Evolutionary conservation across 306 rosid genomes (phyloP).

Genomic region (Prunus davidiana): DNA sequence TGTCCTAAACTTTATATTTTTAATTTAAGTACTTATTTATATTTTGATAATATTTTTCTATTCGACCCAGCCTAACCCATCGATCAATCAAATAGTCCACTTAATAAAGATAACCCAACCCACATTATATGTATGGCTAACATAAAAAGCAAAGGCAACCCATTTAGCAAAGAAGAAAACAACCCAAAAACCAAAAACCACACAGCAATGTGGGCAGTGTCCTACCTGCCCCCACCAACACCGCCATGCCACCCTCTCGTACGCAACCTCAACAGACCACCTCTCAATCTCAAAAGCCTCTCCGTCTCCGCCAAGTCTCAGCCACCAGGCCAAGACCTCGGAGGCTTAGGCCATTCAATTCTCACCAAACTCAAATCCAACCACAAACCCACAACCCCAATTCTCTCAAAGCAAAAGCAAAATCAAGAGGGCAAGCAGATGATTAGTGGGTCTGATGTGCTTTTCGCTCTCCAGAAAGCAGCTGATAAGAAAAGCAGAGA

Average conservation of each 20-base stretch:
- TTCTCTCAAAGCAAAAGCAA: conserved; percentile 1
- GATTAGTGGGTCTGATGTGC: conserved; percentile 59
- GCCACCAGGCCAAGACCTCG: conserved; percentile 26
- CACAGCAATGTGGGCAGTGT: conserved; percentile 29
- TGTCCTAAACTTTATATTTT: too few relatives aligned
- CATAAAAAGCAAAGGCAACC: background rate
- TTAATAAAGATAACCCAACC: background rate
- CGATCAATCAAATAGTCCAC: too few relatives aligned
- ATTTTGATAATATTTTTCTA: too few relatives aligned
- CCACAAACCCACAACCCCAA: conserved; percentile 11
- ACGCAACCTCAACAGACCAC: conserved; percentile 23
- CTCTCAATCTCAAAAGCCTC: background rate
- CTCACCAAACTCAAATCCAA: conserved; percentile 24
- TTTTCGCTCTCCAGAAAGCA: conserved; percentile 66
- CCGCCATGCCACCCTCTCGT: conserved; percentile 12
- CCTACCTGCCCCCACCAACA: conserved; percentile 5
- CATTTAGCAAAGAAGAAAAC: background rate
- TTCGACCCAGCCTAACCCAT: too few relatives aligned
- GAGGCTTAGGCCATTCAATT: conserved; percentile 30
- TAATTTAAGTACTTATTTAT: too few relatives aligned
- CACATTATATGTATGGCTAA: background rate
- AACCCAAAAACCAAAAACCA: background rate
- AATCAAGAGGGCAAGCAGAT: conserved; percentile 31
- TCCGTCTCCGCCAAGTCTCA: conserved; percentile 31
- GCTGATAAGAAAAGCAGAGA: conserved; percentile 24